Evolutionary conservation across 192 early-diverging fungal genomes (phyloP).

Genomic region (Kappamyces sp.): DNA sequence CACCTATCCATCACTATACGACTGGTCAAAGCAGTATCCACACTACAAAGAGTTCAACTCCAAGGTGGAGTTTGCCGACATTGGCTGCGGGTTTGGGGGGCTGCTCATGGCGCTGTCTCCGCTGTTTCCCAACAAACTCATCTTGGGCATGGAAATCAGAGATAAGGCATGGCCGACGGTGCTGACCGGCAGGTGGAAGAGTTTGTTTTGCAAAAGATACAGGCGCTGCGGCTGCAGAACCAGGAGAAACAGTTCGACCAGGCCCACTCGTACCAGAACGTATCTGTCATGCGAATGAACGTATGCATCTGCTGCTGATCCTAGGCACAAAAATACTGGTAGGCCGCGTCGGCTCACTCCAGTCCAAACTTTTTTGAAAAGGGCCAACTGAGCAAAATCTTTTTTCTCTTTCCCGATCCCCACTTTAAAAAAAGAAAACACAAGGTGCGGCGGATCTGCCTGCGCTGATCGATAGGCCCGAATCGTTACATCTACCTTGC

Average conservation of each 20-base stretch:
- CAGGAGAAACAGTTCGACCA: conserved; percentile 40
- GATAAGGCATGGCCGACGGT: conserved; percentile 29
- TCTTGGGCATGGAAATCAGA: conserved; percentile 99
- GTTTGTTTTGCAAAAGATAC: conserved; percentile 85
- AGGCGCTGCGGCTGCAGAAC: conserved; percentile 57
- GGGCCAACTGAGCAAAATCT: conserved; percentile 91
- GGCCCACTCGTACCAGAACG: conserved; percentile 85
- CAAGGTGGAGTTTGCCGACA: conserved; percentile 91
- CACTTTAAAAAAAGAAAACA: conserved; percentile 99
- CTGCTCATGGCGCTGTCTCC: conserved; percentile 78
- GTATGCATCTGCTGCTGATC: conserved; percentile 16
- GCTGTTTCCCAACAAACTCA: conserved; percentile 84
- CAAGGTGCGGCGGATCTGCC: neutral
- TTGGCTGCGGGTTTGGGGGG: conserved; percentile 98
- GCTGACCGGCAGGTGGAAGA: conserved; percentile 63
- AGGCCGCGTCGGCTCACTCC: conserved; percentile 76
- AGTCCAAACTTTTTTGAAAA: conserved; percentile 96
- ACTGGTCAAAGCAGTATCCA: conserved; percentile 90
- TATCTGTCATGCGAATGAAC: conserved; percentile 96
- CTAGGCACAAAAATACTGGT: too few relatives aligned
- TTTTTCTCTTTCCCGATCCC: conserved; percentile 98
- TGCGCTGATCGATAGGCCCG: conserved; percentile 62
- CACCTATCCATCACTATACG: conserved; percentile 67
- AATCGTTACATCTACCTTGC: conserved; percentile 82
- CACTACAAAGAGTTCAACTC: conserved; percentile 31